Evolutionary conservation across 2,329 filamentous ascomycete species (phyloP).

Genomic region (Penicillium sp.): DNA sequence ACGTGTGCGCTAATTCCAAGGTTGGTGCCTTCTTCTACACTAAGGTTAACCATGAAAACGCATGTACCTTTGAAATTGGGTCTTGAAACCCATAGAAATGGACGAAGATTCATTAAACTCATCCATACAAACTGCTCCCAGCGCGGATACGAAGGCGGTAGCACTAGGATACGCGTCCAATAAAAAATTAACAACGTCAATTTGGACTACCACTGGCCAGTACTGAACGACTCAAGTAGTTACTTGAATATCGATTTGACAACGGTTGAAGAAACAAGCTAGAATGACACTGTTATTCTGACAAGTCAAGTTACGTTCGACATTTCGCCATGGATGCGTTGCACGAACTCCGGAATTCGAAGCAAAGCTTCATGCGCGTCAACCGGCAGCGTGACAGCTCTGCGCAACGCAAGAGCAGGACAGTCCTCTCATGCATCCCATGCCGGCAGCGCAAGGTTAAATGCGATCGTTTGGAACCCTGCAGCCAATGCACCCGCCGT

Average conservation of each 20-base stretch:
- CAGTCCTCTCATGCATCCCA: neutral
- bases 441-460: slow-evolving; percentile 2
- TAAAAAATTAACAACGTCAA: too few species aligned
- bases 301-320: neutral
- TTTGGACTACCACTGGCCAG: too few species aligned
- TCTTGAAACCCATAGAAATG: too few species aligned
- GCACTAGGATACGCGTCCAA: too few species aligned
- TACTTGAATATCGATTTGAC: neutral
- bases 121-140: too few species aligned
- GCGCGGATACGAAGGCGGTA: too few species aligned
- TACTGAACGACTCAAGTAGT: neutral
- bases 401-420: neutral
- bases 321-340: neutral
- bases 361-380: slow-evolving; percentile 3
- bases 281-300: neutral
- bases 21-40: too few species aligned
- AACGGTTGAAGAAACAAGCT: neutral
- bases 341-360: neutral
- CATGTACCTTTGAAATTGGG: too few species aligned
- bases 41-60: too few species aligned
- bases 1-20: too few species aligned
- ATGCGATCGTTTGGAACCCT: slow-evolving; percentile 1
- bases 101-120: too few species aligned
- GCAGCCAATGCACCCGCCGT: neutral
- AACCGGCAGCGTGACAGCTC: neutral